phyloP scores from a whole-genome alignment of 129 eudicot genomes.

The Pseudognaphalium luteoalbum region DNA sequence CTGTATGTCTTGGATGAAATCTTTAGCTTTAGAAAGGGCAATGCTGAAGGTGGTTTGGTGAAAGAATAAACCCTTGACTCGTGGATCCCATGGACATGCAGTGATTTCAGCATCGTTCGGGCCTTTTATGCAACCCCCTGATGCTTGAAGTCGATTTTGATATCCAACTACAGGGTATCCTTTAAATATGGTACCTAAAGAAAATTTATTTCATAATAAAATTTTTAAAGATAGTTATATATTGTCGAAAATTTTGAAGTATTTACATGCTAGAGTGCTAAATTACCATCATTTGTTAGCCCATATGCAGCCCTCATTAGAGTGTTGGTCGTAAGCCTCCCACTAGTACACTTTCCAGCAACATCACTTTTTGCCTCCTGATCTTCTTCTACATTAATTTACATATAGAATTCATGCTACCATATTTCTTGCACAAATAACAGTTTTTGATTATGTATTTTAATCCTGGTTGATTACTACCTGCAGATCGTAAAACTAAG shows the following conservation, averaged over 20 bases:
- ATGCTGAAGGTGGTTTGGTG: slow-evolving; percentile 68
- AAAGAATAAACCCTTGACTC: slow-evolving; percentile 67
- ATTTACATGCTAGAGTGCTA: background rate
- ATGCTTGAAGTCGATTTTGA: slow-evolving; percentile 78
- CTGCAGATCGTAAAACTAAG: slow-evolving; percentile 45
- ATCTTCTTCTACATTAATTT: slow-evolving; percentile 52
- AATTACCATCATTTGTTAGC: slow-evolving; percentile 66
- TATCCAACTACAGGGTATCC: slow-evolving; percentile 55
- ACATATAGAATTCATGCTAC: background rate
- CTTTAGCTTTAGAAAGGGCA: slow-evolving; percentile 47
- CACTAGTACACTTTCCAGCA: slow-evolving; percentile 59
- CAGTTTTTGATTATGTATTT: background rate
- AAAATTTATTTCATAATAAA: background rate
- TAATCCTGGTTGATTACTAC: slow-evolving; percentile 22
- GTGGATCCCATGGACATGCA: slow-evolving; percentile 74
- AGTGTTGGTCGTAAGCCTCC: slow-evolving; percentile 42
- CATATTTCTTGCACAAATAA: background rate
- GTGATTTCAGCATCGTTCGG: slow-evolving; percentile 44
- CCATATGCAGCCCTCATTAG: slow-evolving; percentile 53
- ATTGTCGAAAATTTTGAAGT: background rate
- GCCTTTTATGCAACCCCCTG: slow-evolving; percentile 74
- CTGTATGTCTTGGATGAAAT: slow-evolving; percentile 65
- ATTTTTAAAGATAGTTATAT: background rate
- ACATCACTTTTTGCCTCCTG: slow-evolving; percentile 53
- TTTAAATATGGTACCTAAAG: too few relatives aligned